Evolutionary conservation across 1,284 basidiomycete species (phyloP), one percentile per base, ranked within the genome.

Genomic region (Exobasidium cylindrosporum): DNA sequence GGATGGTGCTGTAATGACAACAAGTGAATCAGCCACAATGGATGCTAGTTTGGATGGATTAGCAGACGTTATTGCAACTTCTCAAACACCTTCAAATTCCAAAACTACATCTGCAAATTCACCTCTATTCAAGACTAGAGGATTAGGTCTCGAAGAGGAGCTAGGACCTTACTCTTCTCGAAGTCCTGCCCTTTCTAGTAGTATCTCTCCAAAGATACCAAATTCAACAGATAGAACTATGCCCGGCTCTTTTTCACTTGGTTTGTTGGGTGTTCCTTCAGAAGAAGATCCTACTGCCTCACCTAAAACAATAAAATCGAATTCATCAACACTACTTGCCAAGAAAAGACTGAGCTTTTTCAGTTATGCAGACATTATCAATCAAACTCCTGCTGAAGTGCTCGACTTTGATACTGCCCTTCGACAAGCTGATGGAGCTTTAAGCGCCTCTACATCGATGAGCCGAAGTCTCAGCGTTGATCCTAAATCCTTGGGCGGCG

Each of bases 1-100:
- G 58, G 76, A 78, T 45, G 76, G 76, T n/a, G 76, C 76, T 29
- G 63, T 78, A 61, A 77, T 78, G 54, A 64, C 68, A 1, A 69
- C 67, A 7, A 62, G 67, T 49, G 69, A 73, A 26, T 68, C 68
- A 1, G 76, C 76, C 24, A 73, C 66, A 6, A 47, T 66, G 23
- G 65, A 69, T 14, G 69, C 69, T 57, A 73, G 70, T 28, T 65
- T 78, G 23, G 74, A 68, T 47, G 72, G 66, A 10, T 65, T 78
- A 5, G 70, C 75, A 11, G 75, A 77, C 26, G 76, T 60, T 11
- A 54, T 70, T 23, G 47, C 47, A 14, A 21, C 60, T 17, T 14
- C 28, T 13, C 57, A 21, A 4, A 6, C 57, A 35, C 24, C 45
- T 14, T 45, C 28, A 14, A 50, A 50, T 13, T 17, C 17, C 17